phyloP scores from a whole-genome alignment of 495 filamentous ascomycete species.

The Daldinia bambusicola region DNA sequence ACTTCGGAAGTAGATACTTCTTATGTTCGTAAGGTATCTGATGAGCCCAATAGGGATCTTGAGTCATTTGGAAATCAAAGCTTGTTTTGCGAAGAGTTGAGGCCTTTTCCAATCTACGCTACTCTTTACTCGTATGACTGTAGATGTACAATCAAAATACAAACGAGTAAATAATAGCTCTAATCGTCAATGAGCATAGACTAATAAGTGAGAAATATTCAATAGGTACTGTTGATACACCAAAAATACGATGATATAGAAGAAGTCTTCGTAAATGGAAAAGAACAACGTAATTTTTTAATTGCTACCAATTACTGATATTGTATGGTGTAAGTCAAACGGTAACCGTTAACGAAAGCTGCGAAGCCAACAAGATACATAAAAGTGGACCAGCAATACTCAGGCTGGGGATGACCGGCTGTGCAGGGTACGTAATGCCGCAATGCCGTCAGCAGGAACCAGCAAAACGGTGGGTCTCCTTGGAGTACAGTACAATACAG shows the following conservation, averaged over 20 bases:
- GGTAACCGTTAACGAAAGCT: background rate
- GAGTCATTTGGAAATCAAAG: slow-evolving; percentile 6
- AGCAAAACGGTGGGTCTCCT: slow-evolving; percentile 28
- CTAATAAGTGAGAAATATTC: background rate
- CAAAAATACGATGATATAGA: background rate
- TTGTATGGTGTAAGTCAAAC: background rate
- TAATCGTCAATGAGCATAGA: background rate
- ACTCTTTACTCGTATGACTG: background rate
- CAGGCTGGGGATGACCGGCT: slow-evolving; percentile 16
- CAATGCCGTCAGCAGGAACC: slow-evolving; percentile 19
- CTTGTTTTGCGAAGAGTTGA: slow-evolving; percentile 1
- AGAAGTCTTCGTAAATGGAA: background rate
- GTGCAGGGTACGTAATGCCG: slow-evolving; percentile 8
- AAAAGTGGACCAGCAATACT: slow-evolving; percentile 4
- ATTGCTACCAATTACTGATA: background rate
- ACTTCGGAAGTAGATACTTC: slow-evolving; percentile 38
- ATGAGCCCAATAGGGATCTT: background rate
- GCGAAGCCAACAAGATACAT: slow-evolving; percentile 6
- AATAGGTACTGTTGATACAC: background rate
- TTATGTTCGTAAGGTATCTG: slow-evolving; percentile 17
- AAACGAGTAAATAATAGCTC: background rate
- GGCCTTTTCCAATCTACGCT: slow-evolving; percentile 9
- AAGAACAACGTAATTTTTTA: background rate
- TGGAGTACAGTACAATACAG: slow-evolving; percentile 33
- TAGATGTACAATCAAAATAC: background rate